Conservation (phyloP, 192 early-diverging fungal genomes). For the Rhizophagus prolifer region DNA sequence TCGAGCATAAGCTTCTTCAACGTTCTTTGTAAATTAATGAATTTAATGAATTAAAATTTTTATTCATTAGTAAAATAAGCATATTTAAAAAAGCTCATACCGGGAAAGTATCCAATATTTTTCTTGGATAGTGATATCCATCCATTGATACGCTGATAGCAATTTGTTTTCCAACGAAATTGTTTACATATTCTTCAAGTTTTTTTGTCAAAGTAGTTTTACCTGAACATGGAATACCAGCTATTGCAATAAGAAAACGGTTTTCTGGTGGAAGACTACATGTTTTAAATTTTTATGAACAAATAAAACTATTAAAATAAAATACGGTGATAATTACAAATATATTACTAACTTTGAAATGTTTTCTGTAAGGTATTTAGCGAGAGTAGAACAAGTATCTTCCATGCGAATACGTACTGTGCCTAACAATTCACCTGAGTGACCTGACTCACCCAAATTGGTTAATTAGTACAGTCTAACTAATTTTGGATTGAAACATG, state of each 20-base stretch:
- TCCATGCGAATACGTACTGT: background rate
- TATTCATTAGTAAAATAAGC: no score
- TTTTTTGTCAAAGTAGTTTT: slow-evolving; percentile 37
- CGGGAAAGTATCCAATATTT: slow-evolving; percentile 32
- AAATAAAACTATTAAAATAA: background rate
- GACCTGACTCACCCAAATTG: no score
- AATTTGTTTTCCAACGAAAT: background rate
- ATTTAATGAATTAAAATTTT: no score
- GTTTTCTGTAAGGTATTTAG: slow-evolving; percentile 10
- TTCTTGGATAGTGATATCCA: slow-evolving; percentile 52
- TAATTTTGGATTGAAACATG: no score
- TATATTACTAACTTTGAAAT: background rate
- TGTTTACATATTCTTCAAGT: slow-evolving; percentile 30
- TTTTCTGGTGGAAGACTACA: slow-evolving; percentile 2
- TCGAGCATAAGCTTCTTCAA: slow-evolving; percentile 41
- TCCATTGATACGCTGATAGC: slow-evolving; percentile 53
- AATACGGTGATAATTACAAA: background rate
- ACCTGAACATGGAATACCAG: slow-evolving; percentile 39
- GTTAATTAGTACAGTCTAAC: no score
- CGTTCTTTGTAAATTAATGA: slow-evolving; percentile 34
- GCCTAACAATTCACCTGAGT: no score
- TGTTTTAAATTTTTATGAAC: background rate
- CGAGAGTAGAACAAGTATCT: background rate
- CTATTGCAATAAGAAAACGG: slow-evolving; percentile 19
- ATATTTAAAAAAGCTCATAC: slow-evolving; percentile 12